Base-by-base conservation (phyloP, 345 rosid genomes). In the Gynandropsis gynandra region DNA sequence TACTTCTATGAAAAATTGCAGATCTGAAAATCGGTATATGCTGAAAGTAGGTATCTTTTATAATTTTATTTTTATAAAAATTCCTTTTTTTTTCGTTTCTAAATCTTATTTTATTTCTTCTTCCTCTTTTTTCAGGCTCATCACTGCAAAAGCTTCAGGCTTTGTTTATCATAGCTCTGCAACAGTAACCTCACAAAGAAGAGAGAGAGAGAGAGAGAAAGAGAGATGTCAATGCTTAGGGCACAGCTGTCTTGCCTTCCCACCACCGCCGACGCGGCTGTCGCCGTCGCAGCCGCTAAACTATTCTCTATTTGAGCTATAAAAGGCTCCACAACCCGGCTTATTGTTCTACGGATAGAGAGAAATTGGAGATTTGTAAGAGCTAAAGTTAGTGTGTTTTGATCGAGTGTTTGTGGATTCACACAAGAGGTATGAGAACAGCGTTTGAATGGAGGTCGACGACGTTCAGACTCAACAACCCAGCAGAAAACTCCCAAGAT, bases 391-490 rank as follows among this genome's bases (percentile, higher is more conserved):
- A 5, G 29, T 24, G 29, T 2, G 4, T 24, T 24, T 5, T 2
- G 29, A 24, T 24, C 29, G 29, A 2, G 29, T 2, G 29, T 24
- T 24, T 5, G 29, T 24, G 29, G 29, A 24, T 24, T 24, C 29
- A 17, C 10, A 24, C 4, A 41, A 12, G 71, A 76, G 95, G 85
- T 74, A 90, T 87, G 98, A 90, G 82, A 79, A 58, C 51, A 52
- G 54, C 1, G 76, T 58, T 82, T 70, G 60, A 68, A 87, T 84
- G 98, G 96, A 80, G 74, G 76, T 72, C 63, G 92, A 82, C 59
- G 87, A 80, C 70, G 81, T 72, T 75, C 85, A 74, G 63, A 59
- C 72, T 75, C 67, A 80, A 70, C 59, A 76, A 66, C n/a, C 77
- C 62, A 27, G 94, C 70, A 7, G 88, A 74, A 29, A 81, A 73